Percentiles rank a stretch among this genome's conserved stretches.
Evolutionary conservation across 768 basidiomycete genomes (phyloP).

Genomic region (Leccinellum albellum): DNA sequence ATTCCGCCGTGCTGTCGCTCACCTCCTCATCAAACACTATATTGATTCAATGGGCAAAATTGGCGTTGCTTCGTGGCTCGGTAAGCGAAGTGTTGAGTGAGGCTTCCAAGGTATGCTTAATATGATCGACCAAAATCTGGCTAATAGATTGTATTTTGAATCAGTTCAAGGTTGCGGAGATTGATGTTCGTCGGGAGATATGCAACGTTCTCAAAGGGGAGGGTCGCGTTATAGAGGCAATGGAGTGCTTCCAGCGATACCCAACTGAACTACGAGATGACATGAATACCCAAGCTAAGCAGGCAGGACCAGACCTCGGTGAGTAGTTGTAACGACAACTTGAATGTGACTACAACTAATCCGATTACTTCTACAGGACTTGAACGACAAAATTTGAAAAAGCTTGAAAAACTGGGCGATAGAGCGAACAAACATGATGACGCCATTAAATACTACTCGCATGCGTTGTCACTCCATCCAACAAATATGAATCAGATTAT

Average conservation of each 20-base stretch:
- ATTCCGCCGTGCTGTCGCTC: background rate
- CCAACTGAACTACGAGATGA: background rate
- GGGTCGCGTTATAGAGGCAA: background rate
- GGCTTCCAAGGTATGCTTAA: background rate
- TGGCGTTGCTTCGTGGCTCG: background rate
- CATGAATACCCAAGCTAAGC: background rate
- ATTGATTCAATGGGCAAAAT: background rate
- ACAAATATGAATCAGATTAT: background rate
- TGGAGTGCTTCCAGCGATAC: background rate
- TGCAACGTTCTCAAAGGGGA: background rate
- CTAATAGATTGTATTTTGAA: background rate
- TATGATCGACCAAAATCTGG: background rate
- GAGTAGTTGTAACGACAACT: background rate
- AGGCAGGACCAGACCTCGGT: background rate
- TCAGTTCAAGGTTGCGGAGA: conserved; percentile 1
- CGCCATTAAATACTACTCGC: background rate
- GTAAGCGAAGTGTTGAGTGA: background rate
- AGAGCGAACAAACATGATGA: background rate
- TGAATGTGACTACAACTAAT: background rate
- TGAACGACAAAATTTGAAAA: background rate
- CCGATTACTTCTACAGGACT: background rate
- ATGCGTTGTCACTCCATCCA: background rate
- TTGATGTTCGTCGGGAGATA: background rate
- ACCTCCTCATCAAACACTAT: background rate
- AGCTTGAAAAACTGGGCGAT: background rate